Base-by-base conservation (phyloP, 1,284 basidiomycete species). In the Cutaneotrichosporon curvatum region DNA sequence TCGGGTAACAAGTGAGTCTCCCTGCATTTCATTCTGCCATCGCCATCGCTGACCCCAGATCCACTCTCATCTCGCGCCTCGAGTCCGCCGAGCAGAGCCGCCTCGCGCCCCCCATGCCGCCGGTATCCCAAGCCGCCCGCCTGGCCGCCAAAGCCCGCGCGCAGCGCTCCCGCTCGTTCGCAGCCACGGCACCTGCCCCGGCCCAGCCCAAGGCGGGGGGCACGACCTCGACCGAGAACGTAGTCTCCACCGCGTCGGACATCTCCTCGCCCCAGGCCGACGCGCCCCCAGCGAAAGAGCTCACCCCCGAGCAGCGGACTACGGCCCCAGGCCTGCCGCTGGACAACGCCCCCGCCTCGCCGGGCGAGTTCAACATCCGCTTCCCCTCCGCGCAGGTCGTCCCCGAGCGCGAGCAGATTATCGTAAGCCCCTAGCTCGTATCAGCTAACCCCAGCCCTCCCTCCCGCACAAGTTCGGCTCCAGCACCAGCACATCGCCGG, bases 1-100 rank as follows among this genome's bases (percentile, higher is more conserved):
- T 82, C 73, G 47, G 83, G 67, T 14, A 68, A 67, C 57, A 70
- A 70, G 67, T 70, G 50, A 55, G 67, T 55, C 20, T 11, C 23
- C 12, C 12, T 22, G 15, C 22, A 28, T 12, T n/a, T 25, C 37
- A 16, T 25, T 11, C 18, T 12, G n/a, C 2, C 2, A 18, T 21
- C 3, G 4, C 6, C 19, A 1, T 3, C 15, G 34, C 43, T 39
- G 23, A 46, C 36, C 10, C 9, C 48, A 69, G 67, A 53, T 47
- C 65, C 14, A 57, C 57, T 1, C 56, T 70, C 30, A 38, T 70
- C 28, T 33, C 56, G 15, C 60, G 67, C 16, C 55, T 70, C 9
- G 43, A 50, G 37, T 61, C 61, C 30, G 60, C 66, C 30, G 67
- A 68, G 31, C 58, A 58, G 7, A 62, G 65, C 4, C 49, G 58